phyloP scores from a whole-genome alignment of 768 basidiomycete species.

The Candolleomyces eurysporus region DNA sequence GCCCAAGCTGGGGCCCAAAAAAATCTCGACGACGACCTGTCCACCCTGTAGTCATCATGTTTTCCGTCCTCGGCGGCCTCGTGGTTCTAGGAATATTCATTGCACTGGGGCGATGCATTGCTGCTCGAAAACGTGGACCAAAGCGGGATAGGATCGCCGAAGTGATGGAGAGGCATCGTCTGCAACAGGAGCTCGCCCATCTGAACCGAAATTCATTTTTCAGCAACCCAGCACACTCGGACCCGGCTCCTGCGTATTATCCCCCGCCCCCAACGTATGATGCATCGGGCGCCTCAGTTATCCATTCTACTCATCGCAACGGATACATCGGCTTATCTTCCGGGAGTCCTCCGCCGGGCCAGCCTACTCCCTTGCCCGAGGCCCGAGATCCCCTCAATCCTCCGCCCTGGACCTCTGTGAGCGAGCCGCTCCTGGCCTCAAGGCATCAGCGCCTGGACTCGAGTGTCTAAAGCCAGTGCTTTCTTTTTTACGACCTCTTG shows the following conservation, averaged over 20 bases:
- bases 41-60: conserved; percentile 36
- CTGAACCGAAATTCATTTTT: conserved; percentile 36
- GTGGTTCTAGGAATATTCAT: conserved; percentile 32
- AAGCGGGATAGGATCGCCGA: conserved; percentile 42
- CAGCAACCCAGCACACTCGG: conserved; percentile 29
- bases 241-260: conserved; percentile 53
- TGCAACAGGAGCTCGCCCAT: conserved; percentile 53
- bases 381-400: too few species aligned
- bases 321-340: conserved; percentile 14
- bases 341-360: conserved; percentile 12
- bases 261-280: conserved; percentile 50
- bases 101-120: conserved; percentile 38
- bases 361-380: neutral
- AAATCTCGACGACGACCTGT: conserved; percentile 5
- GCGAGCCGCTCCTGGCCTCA: too few species aligned
- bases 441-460: too few species aligned
- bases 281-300: neutral
- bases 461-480: too few species aligned
- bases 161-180: conserved; percentile 40
- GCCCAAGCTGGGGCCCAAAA: neutral
- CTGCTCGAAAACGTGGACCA: conserved; percentile 45
- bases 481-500: too few species aligned
- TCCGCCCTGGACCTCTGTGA: too few species aligned
- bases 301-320: conserved; percentile 2
- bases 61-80: conserved; percentile 45